These are phyloP conservation scores for Curvularia hawaiiensis DNA, from an alignment of 2,329 filamentous ascomycete genomes.

Conservation along the genomic window DNA sequence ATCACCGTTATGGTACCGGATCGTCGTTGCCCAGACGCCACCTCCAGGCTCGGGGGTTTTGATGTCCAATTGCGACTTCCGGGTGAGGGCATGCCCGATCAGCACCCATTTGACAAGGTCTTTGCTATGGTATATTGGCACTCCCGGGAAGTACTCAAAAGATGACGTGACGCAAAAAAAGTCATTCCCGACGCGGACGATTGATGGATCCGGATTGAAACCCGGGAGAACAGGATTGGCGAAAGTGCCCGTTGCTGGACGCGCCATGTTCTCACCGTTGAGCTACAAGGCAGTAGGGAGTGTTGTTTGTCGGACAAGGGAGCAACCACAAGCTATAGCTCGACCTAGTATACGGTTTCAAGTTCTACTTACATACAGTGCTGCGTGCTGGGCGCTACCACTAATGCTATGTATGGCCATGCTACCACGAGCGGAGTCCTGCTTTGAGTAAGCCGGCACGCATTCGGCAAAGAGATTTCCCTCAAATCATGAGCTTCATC, in stretches of 20 bases:
- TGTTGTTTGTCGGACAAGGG: background rate
- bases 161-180: slow-evolving; percentile 60
- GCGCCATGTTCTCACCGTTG: background rate
- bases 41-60: slow-evolving; percentile 33
- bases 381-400: background rate
- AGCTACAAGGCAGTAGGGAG: background rate
- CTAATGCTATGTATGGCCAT: background rate
- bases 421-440: background rate
- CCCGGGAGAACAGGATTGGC: slow-evolving; percentile 34
- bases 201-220: slow-evolving; percentile 57
- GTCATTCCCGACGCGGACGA: slow-evolving; percentile 47
- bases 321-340: too few species aligned
- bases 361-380: background rate
- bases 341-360: background rate
- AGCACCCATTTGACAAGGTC: slow-evolving; percentile 59
- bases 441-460: background rate
- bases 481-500: slow-evolving; percentile 5
- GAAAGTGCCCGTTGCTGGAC: slow-evolving; percentile 5
- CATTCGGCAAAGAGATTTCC: slow-evolving; percentile 3
- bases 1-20: slow-evolving; percentile 22
- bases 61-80: slow-evolving; percentile 45
- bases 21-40: slow-evolving; percentile 30
- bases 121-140: slow-evolving; percentile 59
- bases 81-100: slow-evolving; percentile 45
- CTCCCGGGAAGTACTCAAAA: slow-evolving; percentile 59